phyloP scores from a whole-genome alignment of 1,284 basidiomycete genomes.

The Cutaneotrichosporon mucoides region DNA sequence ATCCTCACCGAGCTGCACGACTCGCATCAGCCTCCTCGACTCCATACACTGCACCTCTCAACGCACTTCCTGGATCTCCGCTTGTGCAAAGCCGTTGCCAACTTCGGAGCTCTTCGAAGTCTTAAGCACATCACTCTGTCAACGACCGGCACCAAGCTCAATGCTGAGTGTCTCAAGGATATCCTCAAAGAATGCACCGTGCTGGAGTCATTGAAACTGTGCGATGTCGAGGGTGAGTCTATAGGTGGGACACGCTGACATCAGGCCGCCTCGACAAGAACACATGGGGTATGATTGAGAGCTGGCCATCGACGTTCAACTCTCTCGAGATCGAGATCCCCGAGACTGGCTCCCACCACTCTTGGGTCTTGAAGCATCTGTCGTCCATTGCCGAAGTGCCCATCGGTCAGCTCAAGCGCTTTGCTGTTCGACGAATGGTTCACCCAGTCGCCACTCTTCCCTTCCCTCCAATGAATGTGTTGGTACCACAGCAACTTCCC shows the following conservation, averaged over 20 bases:
- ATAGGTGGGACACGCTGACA: neutral
- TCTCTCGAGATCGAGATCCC: conserved; percentile 23
- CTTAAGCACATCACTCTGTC: conserved; percentile 24
- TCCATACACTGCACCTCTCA: conserved; percentile 21
- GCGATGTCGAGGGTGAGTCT: conserved; percentile 25
- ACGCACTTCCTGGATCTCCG: conserved; percentile 30
- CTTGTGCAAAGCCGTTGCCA: conserved; percentile 20
- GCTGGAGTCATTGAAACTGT: conserved; percentile 22
- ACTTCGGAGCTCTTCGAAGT: conserved; percentile 21
- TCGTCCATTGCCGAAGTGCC: conserved; percentile 24
- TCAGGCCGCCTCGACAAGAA: conserved; percentile 32
- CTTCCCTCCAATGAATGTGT: conserved; percentile 15
- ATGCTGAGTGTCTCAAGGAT: conserved; percentile 22
- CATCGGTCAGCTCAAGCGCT: conserved; percentile 23
- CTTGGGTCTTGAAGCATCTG: conserved; percentile 36
- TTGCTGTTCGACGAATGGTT: conserved; percentile 21
- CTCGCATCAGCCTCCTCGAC: neutral
- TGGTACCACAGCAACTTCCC: conserved; percentile 12
- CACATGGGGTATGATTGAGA: conserved; percentile 26
- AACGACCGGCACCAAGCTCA: conserved; percentile 30
- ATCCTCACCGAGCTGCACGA: conserved; percentile 13
- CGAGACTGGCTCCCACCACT: conserved; percentile 26
- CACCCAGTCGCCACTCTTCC: conserved; percentile 26
- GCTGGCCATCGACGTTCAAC: conserved; percentile 23
- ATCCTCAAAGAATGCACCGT: conserved; percentile 22